These are phyloP conservation scores for Hordeum marinum DNA, from an alignment of 176 grass and related monocot species.

Conservation along the genomic window DNA sequence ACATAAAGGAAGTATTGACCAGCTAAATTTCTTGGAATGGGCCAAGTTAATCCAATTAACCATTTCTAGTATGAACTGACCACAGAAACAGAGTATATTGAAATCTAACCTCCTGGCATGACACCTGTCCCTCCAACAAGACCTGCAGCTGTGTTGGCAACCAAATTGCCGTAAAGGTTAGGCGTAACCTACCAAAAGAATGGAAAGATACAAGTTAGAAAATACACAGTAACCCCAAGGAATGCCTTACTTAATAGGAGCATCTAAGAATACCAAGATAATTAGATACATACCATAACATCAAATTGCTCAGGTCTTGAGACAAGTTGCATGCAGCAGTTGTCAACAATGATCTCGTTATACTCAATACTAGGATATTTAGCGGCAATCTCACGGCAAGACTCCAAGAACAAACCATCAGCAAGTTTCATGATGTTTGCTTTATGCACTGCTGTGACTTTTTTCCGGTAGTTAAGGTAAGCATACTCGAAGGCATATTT, in stretches of 20 bases:
- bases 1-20: neutral
- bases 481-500: constrained; percentile 98
- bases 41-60: neutral
- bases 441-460: constrained; percentile 95
- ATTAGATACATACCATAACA: constrained; percentile 71
- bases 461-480: constrained; percentile 95
- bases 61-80: neutral
- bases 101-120: constrained; percentile 87
- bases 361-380: constrained; percentile 91
- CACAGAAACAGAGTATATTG: constrained; percentile 5
- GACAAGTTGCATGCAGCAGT: constrained; percentile 98
- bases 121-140: constrained; percentile 95
- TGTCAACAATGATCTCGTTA: constrained; percentile 95
- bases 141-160: constrained; percentile 93
- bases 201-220: constrained; percentile 18
- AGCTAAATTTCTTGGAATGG: neutral
- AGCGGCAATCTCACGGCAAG: constrained; percentile 85
- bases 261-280: neutral
- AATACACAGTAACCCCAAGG: constrained; percentile 9
- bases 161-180: constrained; percentile 97
- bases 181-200: constrained; percentile 77
- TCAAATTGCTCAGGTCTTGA: constrained; percentile 90
- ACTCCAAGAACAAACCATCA: constrained; percentile 96
- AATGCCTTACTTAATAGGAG: constrained; percentile 8
- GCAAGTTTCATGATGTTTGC: constrained; percentile 99